Evolutionary conservation across 2,329 filamentous ascomycete genomes (phyloP).

Genomic region (Fusarium nurragi): DNA sequence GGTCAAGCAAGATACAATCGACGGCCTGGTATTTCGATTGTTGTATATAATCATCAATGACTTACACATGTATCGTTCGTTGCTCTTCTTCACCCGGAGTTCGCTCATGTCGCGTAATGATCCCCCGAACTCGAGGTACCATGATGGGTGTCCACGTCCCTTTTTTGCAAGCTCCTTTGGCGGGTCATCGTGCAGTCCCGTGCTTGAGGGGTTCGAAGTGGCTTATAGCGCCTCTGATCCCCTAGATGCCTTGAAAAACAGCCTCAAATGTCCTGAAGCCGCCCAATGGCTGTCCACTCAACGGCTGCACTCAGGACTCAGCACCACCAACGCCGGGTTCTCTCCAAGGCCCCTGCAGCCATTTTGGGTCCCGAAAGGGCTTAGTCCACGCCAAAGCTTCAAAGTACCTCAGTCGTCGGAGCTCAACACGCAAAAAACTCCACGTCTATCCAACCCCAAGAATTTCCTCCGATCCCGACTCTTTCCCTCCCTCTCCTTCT

Average conservation of each 20-base stretch:
- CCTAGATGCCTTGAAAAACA: slow-evolving; percentile 15
- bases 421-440: slow-evolving; percentile 55
- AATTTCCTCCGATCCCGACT: slow-evolving; percentile 48
- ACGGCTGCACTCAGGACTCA: slow-evolving; percentile 22
- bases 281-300: slow-evolving; percentile 31
- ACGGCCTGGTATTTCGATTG: background rate
- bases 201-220: background rate
- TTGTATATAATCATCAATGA: background rate
- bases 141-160: slow-evolving; percentile 33
- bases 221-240: slow-evolving; percentile 14
- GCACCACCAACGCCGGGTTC: slow-evolving; percentile 24
- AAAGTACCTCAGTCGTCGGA: slow-evolving; percentile 49
- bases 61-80: background rate
- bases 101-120: slow-evolving; percentile 40
- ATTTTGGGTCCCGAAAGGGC: slow-evolving; percentile 34
- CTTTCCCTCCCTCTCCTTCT: slow-evolving; percentile 48
- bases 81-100: slow-evolving; percentile 22
- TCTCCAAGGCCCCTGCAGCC: slow-evolving; percentile 27
- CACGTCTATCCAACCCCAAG: slow-evolving; percentile 51
- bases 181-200: slow-evolving; percentile 19
- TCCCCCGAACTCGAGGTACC: slow-evolving; percentile 37
- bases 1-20: background rate
- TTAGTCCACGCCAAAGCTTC: slow-evolving; percentile 47
- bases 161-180: slow-evolving; percentile 28
- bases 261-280: slow-evolving; percentile 6